A percentile compares a stretch with the other conserved stretches of the same genome.
Evolutionary conservation across 352 stramenopile species (phyloP).

Genomic region (Aphanomyces euteiches): DNA sequence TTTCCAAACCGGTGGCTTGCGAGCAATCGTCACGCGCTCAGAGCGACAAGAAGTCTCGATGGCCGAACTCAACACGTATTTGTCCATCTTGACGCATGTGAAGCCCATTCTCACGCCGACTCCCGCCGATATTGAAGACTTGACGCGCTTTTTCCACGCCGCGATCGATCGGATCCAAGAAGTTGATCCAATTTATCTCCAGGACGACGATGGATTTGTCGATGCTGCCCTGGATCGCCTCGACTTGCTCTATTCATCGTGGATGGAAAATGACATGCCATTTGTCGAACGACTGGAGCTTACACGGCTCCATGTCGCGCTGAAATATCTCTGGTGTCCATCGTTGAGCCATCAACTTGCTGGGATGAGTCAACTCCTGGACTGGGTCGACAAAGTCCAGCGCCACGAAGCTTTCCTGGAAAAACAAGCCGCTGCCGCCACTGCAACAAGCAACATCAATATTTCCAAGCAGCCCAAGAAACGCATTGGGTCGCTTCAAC

Average conservation of each 20-base stretch:
- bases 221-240: constrained; percentile 67
- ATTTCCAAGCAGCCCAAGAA: constrained; percentile 30
- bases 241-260: constrained; percentile 48
- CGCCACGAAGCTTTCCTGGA: constrained; percentile 47
- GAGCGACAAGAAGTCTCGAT: constrained; percentile 44
- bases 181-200: constrained; percentile 69
- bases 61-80: constrained; percentile 64
- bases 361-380: constrained; percentile 64
- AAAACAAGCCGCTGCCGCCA: neutral
- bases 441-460: neutral
- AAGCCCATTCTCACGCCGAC: constrained; percentile 60
- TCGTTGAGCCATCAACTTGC: constrained; percentile 71
- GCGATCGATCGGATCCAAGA: constrained; percentile 59
- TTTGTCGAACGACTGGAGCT: constrained; percentile 78
- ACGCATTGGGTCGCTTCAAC: constrained; percentile 32
- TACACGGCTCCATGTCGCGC: constrained; percentile 79
- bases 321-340: constrained; percentile 83
- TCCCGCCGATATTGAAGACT: constrained; percentile 37
- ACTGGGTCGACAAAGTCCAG: constrained; percentile 76
- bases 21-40: constrained; percentile 64
- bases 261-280: constrained; percentile 34
- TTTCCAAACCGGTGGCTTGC: constrained; percentile 74
- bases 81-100: constrained; percentile 57
- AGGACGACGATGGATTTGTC: constrained; percentile 74
- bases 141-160: constrained; percentile 71